Evolutionary conservation across 2,329 filamentous ascomycete species (phyloP).

Genomic region (Fusarium tupiense): DNA sequence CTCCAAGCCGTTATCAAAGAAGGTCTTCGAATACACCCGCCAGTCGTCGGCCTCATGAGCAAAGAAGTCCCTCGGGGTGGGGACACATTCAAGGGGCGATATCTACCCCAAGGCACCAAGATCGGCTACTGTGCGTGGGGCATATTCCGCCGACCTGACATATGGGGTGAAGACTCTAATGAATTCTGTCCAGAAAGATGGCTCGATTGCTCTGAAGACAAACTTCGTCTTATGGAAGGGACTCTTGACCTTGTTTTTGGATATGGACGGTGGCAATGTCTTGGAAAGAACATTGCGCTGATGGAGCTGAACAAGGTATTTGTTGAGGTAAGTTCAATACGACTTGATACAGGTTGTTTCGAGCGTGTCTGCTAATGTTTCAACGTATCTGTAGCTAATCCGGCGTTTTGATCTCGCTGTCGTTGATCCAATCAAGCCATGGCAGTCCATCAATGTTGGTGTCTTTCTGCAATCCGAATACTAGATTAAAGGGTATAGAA

Average conservation of each 20-base stretch:
- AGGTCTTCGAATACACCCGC: neutral
- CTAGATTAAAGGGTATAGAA: neutral
- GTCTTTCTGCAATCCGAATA: neutral
- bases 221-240: neutral
- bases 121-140: neutral
- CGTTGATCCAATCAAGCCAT: neutral
- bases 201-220: neutral
- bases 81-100: neutral
- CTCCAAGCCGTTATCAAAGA: neutral
- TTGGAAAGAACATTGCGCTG: neutral
- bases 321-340: neutral
- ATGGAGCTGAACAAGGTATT: neutral
- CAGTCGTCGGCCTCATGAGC: neutral
- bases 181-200: neutral
- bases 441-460: neutral
- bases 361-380: neutral
- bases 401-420: neutral
- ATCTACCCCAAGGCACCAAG: neutral
- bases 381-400: neutral
- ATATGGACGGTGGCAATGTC: neutral
- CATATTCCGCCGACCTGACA: neutral
- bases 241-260: neutral
- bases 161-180: neutral
- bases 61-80: neutral
- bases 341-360: no score